Evolutionary conservation across 2,329 filamentous ascomycete genomes (phyloP).

Genomic region (Penicillium sp.): DNA sequence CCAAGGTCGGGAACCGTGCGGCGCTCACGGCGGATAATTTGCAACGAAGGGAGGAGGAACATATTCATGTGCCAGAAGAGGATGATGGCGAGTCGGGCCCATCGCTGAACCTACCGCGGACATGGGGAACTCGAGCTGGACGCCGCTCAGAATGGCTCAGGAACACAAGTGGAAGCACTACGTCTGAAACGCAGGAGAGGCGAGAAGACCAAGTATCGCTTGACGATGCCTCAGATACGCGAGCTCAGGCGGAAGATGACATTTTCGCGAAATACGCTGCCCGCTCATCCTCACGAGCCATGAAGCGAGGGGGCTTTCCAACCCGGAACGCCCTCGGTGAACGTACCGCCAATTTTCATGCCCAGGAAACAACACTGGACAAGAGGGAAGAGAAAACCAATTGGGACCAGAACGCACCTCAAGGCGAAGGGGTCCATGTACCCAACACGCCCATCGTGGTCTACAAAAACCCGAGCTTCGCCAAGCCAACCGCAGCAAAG

Average conservation of each 20-base stretch:
- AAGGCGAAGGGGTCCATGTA: slow-evolving; percentile 34
- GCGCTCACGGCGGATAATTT: slow-evolving; percentile 43
- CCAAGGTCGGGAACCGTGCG: slow-evolving; percentile 35
- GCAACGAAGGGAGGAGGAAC: slow-evolving; percentile 39
- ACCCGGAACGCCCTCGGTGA: slow-evolving; percentile 28
- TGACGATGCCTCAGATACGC: slow-evolving; percentile 24
- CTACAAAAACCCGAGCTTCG: slow-evolving; percentile 39
- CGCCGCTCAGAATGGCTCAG: slow-evolving; percentile 42
- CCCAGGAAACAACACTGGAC: slow-evolving; percentile 14
- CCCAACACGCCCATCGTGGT: slow-evolving; percentile 46
- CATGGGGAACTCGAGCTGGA: slow-evolving; percentile 42
- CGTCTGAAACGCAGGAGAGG: slow-evolving; percentile 22
- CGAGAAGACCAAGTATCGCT: slow-evolving; percentile 17
- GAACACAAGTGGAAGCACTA: slow-evolving; percentile 33
- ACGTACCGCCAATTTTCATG: slow-evolving; percentile 27
- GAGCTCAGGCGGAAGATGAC: slow-evolving; percentile 33
- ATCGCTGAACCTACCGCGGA: slow-evolving; percentile 42
- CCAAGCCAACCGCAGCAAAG: slow-evolving; percentile 37
- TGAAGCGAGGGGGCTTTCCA: slow-evolving; percentile 31
- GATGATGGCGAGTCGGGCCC: slow-evolving; percentile 35
- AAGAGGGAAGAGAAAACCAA: slow-evolving; percentile 15
- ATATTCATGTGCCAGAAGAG: slow-evolving; percentile 18
- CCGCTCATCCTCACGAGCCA: slow-evolving; percentile 38
- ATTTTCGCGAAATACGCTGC: slow-evolving; percentile 32
- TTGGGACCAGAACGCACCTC: slow-evolving; percentile 21